A percentile compares a stretch with the other conserved stretches of the same genome.
These are phyloP conservation scores for Haberlea rhodopensis DNA, from an alignment of 257 asterid genomes.

Conservation along the genomic window DNA sequence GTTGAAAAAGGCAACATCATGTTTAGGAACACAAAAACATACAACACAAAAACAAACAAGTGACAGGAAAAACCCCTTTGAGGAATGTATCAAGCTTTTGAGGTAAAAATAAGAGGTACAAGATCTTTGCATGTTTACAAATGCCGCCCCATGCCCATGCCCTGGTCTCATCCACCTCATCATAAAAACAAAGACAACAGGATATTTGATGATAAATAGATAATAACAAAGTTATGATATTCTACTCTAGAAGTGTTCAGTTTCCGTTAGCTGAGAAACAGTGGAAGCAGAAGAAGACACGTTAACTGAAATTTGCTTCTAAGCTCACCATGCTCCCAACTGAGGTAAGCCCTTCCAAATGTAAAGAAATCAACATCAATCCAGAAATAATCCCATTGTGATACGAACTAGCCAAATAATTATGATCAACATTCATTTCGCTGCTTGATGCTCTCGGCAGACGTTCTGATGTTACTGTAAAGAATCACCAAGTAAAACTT, in stretches of 20 bases:
- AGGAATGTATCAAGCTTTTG: neutral
- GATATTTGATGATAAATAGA: neutral
- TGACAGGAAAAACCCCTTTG: neutral
- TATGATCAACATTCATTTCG: constrained; percentile 58
- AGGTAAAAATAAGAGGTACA: neutral
- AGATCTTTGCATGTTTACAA: constrained; percentile 4
- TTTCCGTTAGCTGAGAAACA: constrained; percentile 1
- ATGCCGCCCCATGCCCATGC: neutral
- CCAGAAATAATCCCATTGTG: constrained; percentile 92
- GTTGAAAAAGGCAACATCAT: constrained; percentile 22
- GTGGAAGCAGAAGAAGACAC: constrained; percentile 2
- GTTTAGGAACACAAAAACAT: neutral
- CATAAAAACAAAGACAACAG: neutral
- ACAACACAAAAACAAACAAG: neutral
- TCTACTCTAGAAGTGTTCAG: neutral
- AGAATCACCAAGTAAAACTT: neutral
- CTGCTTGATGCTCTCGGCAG: constrained; percentile 34
- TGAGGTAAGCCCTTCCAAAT: constrained; percentile 45
- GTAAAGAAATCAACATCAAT: constrained; percentile 56
- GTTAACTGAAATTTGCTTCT: constrained; percentile 18
- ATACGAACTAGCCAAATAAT: constrained; percentile 79
- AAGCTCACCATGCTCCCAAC: constrained; percentile 49
- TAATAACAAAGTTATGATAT: neutral
- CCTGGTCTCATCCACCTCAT: neutral
- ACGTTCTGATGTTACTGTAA: neutral